These are phyloP conservation scores for Cladophialophora chaetospira DNA, from an alignment of 2,329 filamentous ascomycete species.

Conservation along the genomic window DNA sequence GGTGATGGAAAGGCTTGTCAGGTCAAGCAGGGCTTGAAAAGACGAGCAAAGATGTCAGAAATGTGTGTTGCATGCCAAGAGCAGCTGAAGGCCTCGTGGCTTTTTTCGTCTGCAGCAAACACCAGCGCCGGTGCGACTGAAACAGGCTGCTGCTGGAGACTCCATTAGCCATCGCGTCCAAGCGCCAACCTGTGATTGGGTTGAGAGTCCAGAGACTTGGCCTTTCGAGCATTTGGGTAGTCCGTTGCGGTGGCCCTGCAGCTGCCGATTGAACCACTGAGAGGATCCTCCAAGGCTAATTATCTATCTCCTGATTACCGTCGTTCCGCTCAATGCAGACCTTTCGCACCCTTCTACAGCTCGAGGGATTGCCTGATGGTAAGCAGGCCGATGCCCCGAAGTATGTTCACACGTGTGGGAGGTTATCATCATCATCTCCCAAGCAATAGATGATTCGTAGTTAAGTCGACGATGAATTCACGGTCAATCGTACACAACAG, in stretches of 20 bases:
- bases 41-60: background rate
- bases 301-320: background rate
- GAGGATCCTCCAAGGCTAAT: background rate
- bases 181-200: constrained; percentile 6
- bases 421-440: background rate
- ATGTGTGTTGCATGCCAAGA: constrained; percentile 17
- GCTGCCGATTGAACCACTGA: constrained; percentile 20
- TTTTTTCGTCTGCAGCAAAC: background rate
- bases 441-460: background rate
- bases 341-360: background rate
- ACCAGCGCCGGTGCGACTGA: background rate
- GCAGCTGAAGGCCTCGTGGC: constrained; percentile 25
- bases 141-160: constrained; percentile 20
- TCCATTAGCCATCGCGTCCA: background rate
- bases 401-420: background rate
- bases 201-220: background rate
- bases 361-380: background rate
- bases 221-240: constrained; percentile 1
- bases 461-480: background rate
- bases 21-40: background rate
- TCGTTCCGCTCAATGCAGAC: too few relatives aligned
- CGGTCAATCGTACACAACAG: too few relatives aligned
- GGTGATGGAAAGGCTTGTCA: background rate
- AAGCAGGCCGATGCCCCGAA: background rate
- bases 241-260: constrained; percentile 21